Evolutionary conservation across 2,329 filamentous ascomycete species (phyloP), one percentile per base, ranked within the genome.

Genomic region (Colletotrichum navitas): DNA sequence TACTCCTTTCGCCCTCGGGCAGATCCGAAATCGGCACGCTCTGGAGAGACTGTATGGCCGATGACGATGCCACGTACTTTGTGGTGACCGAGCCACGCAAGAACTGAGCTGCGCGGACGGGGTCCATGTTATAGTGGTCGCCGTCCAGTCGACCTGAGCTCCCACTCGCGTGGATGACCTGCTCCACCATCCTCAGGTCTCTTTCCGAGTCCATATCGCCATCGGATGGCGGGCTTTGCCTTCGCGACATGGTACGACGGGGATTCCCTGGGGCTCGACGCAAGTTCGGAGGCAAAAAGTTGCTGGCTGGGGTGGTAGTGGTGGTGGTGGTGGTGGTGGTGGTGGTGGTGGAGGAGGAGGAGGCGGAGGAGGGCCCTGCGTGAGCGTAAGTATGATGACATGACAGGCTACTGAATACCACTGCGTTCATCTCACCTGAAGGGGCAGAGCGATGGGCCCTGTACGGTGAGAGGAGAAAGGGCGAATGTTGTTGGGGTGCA

Each of bases 21-120:
- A 90, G 77, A 11, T 82, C 83, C 1, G 81, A 76, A 21, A 87
- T 77, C 6, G 83, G 76, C 5, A 90, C 83, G 59, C 79, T 83
- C 73, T 87, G 78, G 3, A 89, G 78, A 7, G 85, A 83, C 16
- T 79, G 78, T 16, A 89, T 77, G 3, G 86, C 85, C 21, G 76
- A 78, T 72, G 80, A 84, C 0, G 86, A 88, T 3, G 86, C 86
- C 8, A 88, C 82, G 73, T 83, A 79, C 75, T 85, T 86, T 49
- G 78, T 83, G 0, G 80, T 76, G 29, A 83, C 71, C 10, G 83
- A 79, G 21, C 85, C 85, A 52, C 86, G 84, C 43, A 86, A 75
- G 7, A 87, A 66, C 75, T 88, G 87, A 18, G 84, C 78, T 14
- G 81, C 80, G 21, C 84, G 80, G 24, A 84, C 63, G 11, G 80